Base-by-base conservation (phyloP, 106 monocot species). In the Dioscorea zingiberensis region DNA sequence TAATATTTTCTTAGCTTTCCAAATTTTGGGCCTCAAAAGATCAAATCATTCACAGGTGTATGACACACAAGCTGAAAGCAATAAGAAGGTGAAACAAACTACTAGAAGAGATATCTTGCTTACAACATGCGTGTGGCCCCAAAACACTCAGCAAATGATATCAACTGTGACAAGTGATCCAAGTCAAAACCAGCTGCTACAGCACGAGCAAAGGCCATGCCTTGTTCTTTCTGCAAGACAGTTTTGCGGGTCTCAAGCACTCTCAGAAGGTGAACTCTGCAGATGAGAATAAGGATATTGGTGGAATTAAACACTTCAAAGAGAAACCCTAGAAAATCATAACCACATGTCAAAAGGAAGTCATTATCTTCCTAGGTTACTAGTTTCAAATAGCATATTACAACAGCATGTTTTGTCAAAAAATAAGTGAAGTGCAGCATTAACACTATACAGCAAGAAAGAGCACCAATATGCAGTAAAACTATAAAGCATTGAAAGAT, bases 181-280 rank as follows among this genome's bases (percentile, higher is more conserved):
- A 88, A 72, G 60, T 88, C 91, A 73, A 95, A 95, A 12, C 88
- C 91, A 68, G 95, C 91, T 32, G 87, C 95, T 47, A 68, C 49
- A 64, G 95, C 81, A 58, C 95, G 85, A 24, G 95, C 95, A 81
- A 95, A 91, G 1, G 91, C 95, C 95, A 95, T 95, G 17, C 76
- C 91, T 57, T 95, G 95, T 63, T 95, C 95, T 78, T 95, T 95
- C 68, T 75, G 82, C 59, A 95, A 65, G 19, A 85, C 85, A 46
- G 25, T 73, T 73, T 83, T 85, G 30, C 95, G 84, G 27, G 75
- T 81, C 74, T 95, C 85, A 4, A 95, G 74, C 21, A 91, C 91
- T 74, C 83, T 87, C 24, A 87, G 32, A 72, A 91, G 85, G 25
- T 95, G 75, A 76, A 85, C 88, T 70, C 95, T 95, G 84, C 18